phyloP scores from a whole-genome alignment of 2,329 filamentous ascomycete genomes.

The Tothia fuscella region DNA sequence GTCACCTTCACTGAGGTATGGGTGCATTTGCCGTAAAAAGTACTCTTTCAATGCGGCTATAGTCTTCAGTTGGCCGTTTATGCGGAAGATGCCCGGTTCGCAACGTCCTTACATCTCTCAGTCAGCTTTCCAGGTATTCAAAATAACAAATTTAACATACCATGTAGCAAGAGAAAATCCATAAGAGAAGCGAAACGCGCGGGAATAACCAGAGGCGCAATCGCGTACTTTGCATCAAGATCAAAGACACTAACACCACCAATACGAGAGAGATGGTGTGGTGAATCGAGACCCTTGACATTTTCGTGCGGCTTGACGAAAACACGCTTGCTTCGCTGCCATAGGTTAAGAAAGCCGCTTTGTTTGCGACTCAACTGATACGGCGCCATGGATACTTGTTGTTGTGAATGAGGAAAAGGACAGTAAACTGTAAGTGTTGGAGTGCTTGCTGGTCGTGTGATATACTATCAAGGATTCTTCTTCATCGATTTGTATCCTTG shows the following conservation, averaged over 20 bases:
- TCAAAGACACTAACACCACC: constrained; percentile 52
- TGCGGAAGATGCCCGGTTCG: constrained; percentile 51
- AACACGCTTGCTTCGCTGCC: constrained; percentile 8
- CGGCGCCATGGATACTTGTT: too few species aligned
- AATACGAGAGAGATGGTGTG: constrained; percentile 49
- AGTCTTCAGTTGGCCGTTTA: constrained; percentile 43
- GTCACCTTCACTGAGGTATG: not conserved
- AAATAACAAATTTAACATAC: constrained; percentile 23
- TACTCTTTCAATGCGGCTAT: constrained; percentile 52
- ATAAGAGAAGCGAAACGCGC: constrained; percentile 55
- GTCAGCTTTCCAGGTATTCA: too few species aligned
- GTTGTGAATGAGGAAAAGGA: too few species aligned
- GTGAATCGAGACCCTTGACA: constrained; percentile 9
- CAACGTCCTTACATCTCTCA: not conserved
- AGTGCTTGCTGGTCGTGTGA: too few species aligned
- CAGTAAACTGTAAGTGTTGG: too few species aligned
- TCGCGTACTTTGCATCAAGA: constrained; percentile 46
- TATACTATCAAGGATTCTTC: too few species aligned
- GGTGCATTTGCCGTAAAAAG: constrained; percentile 39
- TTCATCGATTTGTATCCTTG: too few species aligned
- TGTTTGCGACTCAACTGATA: too few species aligned
- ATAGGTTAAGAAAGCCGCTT: too few species aligned
- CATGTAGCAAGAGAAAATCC: constrained; percentile 51
- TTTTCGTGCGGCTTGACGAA: constrained; percentile 27
- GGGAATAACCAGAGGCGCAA: constrained; percentile 46